Base-by-base conservation (phyloP, 1,284 basidiomycete species). In the Tranzscheliella williamsii region DNA sequence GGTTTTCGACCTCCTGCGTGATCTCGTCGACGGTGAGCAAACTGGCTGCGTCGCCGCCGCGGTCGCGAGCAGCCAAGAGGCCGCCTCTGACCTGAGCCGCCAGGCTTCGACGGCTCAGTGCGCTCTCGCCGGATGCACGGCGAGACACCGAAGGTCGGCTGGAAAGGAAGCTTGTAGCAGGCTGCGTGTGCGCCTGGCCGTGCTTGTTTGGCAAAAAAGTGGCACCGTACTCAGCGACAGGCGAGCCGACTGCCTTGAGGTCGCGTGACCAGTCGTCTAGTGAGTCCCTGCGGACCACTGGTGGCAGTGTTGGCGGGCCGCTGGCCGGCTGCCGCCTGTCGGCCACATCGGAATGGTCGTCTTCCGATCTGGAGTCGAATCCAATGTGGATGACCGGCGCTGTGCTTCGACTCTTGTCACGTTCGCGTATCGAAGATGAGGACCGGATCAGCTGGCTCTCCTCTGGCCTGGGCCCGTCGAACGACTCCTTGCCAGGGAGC, bases 11-110 rank as follows among this genome's bases (percentile, higher is more conserved):
- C 71, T 94, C 90, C 5, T 91, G 92, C 0, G 94, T 97, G 68
- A 98, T 95, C 79, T 98, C 91, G 73, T 98, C 94, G 13, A 98
- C 89, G 0, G 94, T 98, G 74, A 98, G 83, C 66, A 98, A 79
- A 73, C 90, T 93, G 4, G 90, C 90, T 1, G 88, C 88, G 72
- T 97, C 93, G 13, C 47, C 52, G 2, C 88, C 89, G 36, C 84
- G 82, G 72, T 94, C 91, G 17, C 49, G 50, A 24, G 61, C 61
- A 2, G 61, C 49, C 23, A 44, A 47, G 38, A 65, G 57, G 5
- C 52, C 51, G 29, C 42, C 49, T 20, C 69, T 57, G 9, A 72
- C 51, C 41, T 67, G 62, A 7, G 66, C 57, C 18, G 67, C 69
- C 31, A 70, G 36, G 38, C 65, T 68, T 24, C 54, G 41, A 18